phyloP scores from a whole-genome alignment of 164 flowering plant species.

The Echeveria elegans region DNA sequence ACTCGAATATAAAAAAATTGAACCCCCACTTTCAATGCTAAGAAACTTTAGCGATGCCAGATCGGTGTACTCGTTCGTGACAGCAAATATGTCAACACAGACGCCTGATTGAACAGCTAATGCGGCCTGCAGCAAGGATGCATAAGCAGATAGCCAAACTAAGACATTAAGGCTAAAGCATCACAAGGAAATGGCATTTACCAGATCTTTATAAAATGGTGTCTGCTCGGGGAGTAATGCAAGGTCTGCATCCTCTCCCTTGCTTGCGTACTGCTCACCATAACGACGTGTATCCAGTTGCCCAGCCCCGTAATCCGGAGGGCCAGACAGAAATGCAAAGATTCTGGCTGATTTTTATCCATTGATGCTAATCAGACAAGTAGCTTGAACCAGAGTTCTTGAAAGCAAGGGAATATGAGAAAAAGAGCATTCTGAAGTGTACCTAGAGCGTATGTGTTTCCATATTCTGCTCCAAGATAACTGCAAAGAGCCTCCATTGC shows the following conservation, averaged over 20 bases:
- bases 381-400: not conserved
- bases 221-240: conserved; percentile 99
- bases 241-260: conserved; percentile 38
- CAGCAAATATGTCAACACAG: conserved; percentile 96
- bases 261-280: conserved; percentile 33
- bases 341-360: conserved; percentile 63
- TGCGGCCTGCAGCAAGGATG: conserved; percentile 20
- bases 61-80: conserved; percentile 97
- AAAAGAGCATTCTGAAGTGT: conserved; percentile 1
- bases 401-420: not conserved
- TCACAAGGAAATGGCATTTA: conserved; percentile 17
- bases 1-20: conserved; percentile 71
- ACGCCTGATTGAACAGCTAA: conserved; percentile 99
- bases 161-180: not conserved
- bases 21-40: conserved; percentile 97
- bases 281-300: conserved; percentile 93
- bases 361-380: conserved; percentile 5
- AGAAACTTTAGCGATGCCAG: conserved; percentile 94
- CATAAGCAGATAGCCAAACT: not conserved
- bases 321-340: conserved; percentile 94
- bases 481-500: conserved; percentile 89
- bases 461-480: conserved; percentile 95
- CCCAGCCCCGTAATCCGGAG: conserved; percentile 99
- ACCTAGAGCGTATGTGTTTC: conserved; percentile 94
- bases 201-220: conserved; percentile 94